Conservation (phyloP, 208 protist genomes). For the Leishmania turanica region DNA sequence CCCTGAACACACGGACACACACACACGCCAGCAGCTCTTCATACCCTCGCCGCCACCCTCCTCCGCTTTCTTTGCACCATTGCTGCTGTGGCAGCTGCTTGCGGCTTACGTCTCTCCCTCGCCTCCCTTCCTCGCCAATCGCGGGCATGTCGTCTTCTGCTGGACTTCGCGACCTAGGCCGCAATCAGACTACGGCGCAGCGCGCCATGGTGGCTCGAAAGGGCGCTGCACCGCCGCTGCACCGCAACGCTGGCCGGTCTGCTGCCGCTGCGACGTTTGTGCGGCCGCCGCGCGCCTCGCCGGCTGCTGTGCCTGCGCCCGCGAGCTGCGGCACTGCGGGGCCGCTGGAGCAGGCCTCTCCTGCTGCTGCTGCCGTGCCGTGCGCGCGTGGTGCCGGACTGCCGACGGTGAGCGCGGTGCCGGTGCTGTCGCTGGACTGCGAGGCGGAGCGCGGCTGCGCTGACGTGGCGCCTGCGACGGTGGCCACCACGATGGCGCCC, state of each 20-base stretch:
- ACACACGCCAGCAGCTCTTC: not conserved
- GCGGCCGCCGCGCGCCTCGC: conserved; percentile 58
- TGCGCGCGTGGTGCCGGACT: conserved; percentile 15
- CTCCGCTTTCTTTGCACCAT: not conserved
- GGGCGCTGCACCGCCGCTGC: conserved; percentile 13
- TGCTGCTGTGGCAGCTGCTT: not conserved
- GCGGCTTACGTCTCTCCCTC: not conserved
- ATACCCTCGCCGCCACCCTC: not conserved
- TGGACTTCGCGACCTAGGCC: conserved; percentile 19
- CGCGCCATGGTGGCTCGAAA: conserved; percentile 19
- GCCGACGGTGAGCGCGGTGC: conserved; percentile 28
- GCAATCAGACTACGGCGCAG: conserved; percentile 1
- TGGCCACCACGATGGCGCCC: not conserved
- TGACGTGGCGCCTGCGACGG: not conserved
- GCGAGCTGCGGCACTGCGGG: not conserved
- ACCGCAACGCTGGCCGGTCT: conserved; percentile 7
- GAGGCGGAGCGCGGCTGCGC: conserved; percentile 1
- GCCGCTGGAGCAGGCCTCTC: not conserved
- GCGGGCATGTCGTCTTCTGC: conserved; percentile 4
- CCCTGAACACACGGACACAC: not conserved
- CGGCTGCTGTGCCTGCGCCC: not conserved
- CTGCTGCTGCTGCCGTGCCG: conserved; percentile 1
- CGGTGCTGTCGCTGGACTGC: conserved; percentile 30
- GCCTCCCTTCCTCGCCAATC: not conserved
- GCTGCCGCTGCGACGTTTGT: conserved; percentile 46